Conservation (phyloP, 1,284 basidiomycete species). For the Boletus calvinii region DNA sequence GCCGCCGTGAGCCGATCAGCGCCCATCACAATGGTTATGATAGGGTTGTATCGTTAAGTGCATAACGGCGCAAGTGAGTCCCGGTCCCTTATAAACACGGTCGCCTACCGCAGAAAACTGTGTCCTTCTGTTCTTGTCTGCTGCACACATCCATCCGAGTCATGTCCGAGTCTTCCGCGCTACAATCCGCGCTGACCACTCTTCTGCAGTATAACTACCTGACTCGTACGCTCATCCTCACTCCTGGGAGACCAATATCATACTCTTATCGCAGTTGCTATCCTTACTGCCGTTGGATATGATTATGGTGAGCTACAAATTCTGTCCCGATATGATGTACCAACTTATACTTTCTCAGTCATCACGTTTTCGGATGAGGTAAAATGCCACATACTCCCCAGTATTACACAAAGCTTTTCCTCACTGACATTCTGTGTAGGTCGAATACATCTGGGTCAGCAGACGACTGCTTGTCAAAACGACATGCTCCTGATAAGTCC, state of each 20-base stretch:
- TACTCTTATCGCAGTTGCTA: background rate
- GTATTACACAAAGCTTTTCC: background rate
- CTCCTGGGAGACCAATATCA: background rate
- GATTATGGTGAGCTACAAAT: background rate
- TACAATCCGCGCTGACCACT: background rate
- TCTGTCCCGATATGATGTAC: background rate
- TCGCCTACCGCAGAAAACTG: background rate
- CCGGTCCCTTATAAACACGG: background rate
- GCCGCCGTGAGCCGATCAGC: no score
- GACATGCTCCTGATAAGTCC: background rate
- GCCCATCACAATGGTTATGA: no score
- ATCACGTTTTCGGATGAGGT: background rate
- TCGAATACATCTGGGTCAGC: background rate
- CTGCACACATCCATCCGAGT: background rate
- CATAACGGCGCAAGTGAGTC: no score
- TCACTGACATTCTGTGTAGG: background rate
- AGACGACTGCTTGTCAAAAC: background rate
- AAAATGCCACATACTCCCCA: background rate
- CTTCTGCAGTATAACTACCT: slow-evolving; percentile 3
- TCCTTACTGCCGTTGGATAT: background rate
- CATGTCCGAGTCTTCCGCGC: background rate
- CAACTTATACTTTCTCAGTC: background rate
- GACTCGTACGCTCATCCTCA: background rate
- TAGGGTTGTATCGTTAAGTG: no score
- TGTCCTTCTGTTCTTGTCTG: background rate